Base-by-base conservation (phyloP, 1,284 basidiomycete genomes). In the Testicularia cyperi region DNA sequence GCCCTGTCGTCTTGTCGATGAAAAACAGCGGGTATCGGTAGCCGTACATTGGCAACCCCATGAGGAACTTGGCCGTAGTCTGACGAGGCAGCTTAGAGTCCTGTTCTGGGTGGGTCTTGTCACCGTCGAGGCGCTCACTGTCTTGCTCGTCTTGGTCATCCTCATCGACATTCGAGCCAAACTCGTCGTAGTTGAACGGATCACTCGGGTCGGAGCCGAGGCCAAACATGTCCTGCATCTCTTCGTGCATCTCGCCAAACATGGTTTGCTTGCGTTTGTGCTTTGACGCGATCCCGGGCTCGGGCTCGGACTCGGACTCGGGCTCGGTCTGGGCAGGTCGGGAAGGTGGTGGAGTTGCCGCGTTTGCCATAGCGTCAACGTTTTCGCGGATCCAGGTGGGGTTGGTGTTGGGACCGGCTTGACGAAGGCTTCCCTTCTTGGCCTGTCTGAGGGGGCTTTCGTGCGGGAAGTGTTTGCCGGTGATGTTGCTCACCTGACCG, bases 331-430 rank as follows among this genome's bases (percentile, higher is more conserved):
- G 10, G 25, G 31, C 5, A n/a, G n/a, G n/a, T n/a, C n/a, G n/a
- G n/a, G n/a, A n/a, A n/a, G n/a, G n/a, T n/a, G 46, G 39, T 12
- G 31, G 32, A 22, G 24, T 31, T 4, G 39, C 35, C 5, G 49
- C 57, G 2, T 40, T 29, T 14, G 36, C 29, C 8, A 61, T 39
- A 26, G 46, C 7, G 15, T 31, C 32, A 10, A 65, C 14, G 36
- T 69, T 69, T 20, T 53, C 44, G 15, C 22, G 21, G 8, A 69
- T 35, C 53, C 51, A 69, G 12, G 38, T 18, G 4, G 58, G 40
- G 9, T 49, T 54, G 0, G 60, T 61, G 39, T 69, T 69, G 27
- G 67, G 55, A 14, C 61, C 67, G 0, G 64, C 40, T 12, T 48
- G 29, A 5, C 63, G 31, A 9, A 68, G 33, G 15, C 48, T 54